A percentile compares a stretch with the other conserved stretches of the same genome.
These are phyloP conservation scores for Pholiota conissans DNA, from an alignment of 768 basidiomycete species.

Conservation along the genomic window DNA sequence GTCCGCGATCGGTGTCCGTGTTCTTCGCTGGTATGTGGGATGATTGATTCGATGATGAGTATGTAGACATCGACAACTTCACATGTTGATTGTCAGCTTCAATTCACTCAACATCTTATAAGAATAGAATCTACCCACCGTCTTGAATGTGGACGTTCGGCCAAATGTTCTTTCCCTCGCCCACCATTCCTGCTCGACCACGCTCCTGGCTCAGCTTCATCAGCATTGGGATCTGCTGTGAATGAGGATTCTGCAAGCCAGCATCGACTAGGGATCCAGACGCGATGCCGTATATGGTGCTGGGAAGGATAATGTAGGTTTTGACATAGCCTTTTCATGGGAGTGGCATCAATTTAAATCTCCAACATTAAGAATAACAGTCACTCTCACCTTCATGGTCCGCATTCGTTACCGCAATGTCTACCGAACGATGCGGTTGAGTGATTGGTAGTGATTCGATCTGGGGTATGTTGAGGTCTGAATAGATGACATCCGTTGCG, in stretches of 20 bases:
- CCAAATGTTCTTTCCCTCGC: slow-evolving; percentile 61
- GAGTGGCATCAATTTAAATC: background rate
- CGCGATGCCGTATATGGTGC: slow-evolving; percentile 62
- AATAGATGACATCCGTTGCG: slow-evolving; percentile 39
- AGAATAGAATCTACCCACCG: slow-evolving; percentile 28
- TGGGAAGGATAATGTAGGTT: slow-evolving; percentile 51
- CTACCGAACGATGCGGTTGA: slow-evolving; percentile 51
- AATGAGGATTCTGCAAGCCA: slow-evolving; percentile 54
- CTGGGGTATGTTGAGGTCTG: slow-evolving; percentile 46
- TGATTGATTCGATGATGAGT: slow-evolving; percentile 38
- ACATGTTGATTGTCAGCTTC: background rate
- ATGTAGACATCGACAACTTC: slow-evolving; percentile 49
- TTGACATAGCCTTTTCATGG: slow-evolving; percentile 43
- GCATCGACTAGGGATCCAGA: slow-evolving; percentile 44
- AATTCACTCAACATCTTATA: background rate
- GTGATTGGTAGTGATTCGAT: slow-evolving; percentile 45
- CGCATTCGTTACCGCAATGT: slow-evolving; percentile 20
- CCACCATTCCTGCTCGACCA: slow-evolving; percentile 53
- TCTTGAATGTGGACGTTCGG: slow-evolving; percentile 56
- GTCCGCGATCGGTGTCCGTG: slow-evolving; percentile 10
- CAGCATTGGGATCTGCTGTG: slow-evolving; percentile 50
- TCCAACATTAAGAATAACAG: background rate
- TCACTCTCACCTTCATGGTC: slow-evolving; percentile 35
- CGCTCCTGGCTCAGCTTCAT: slow-evolving; percentile 46
- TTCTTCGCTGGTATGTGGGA: slow-evolving; percentile 16